Percentiles rank a stretch among this genome's conserved stretches.
These are phyloP conservation scores for Diaporthe australafricana DNA, from an alignment of 2,329 filamentous ascomycete species.

Conservation along the genomic window DNA sequence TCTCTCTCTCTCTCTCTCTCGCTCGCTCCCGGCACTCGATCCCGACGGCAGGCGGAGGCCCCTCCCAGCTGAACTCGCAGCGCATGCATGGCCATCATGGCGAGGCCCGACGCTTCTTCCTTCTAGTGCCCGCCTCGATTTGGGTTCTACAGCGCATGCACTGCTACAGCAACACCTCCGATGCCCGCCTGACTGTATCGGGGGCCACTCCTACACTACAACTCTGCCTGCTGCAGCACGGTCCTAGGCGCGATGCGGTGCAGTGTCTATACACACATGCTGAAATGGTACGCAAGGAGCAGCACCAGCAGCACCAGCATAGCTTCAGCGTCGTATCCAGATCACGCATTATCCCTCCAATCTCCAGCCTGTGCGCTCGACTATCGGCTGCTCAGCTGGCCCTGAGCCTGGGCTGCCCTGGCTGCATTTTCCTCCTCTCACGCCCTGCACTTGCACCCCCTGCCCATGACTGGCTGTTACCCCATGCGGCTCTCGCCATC, in stretches of 20 bases:
- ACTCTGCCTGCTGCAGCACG: no score
- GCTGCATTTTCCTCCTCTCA: neutral
- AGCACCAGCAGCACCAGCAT: neutral
- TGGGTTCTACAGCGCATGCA: constrained; percentile 13
- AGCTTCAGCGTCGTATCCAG: constrained; percentile 37
- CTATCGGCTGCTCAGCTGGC: constrained; percentile 13
- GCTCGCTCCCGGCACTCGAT: neutral
- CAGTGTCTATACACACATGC: no score
- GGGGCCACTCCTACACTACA: constrained; percentile 16
- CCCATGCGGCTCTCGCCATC: constrained; percentile 15
- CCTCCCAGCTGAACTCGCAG: constrained; percentile 11
- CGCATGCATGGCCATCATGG: constrained; percentile 7
- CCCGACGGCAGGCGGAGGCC: constrained; percentile 10
- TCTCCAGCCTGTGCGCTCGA: constrained; percentile 19
- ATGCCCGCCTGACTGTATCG: constrained; percentile 5
- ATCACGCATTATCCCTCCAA: constrained; percentile 32
- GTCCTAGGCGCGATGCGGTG: no score
- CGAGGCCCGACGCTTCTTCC: constrained; percentile 5
- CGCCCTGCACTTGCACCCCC: neutral
- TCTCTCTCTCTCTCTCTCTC: neutral
- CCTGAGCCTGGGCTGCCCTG: constrained; percentile 25
- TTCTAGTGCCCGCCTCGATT: neutral
- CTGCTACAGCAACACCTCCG: neutral
- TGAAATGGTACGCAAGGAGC: no score
- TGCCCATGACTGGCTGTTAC: neutral